Conservation (phyloP, 345 rosid species). For the Streptanthus diversifolius region DNA sequence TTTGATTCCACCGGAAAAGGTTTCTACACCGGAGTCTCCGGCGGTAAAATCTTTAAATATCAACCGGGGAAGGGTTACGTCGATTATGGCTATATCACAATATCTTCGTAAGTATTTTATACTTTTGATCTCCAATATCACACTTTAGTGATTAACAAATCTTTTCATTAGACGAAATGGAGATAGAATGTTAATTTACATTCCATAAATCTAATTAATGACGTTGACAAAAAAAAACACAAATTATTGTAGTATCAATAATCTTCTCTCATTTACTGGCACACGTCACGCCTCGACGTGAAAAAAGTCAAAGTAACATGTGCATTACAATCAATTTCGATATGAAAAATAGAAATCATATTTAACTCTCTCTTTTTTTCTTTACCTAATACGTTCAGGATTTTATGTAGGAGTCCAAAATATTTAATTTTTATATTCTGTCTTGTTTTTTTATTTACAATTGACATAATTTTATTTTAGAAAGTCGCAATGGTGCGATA, state of each 20-base stretch:
- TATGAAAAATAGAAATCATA: neutral
- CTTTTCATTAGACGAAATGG: neutral
- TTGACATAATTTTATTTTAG: neutral
- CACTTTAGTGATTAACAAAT: neutral
- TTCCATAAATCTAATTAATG: neutral
- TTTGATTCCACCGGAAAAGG: slow-evolving; percentile 32
- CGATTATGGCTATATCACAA: slow-evolving; percentile 22
- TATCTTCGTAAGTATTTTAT: slow-evolving; percentile 16
- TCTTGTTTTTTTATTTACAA: too few species aligned
- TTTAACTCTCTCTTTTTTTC: neutral
- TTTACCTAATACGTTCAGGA: too few species aligned
- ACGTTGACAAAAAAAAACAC: neutral
- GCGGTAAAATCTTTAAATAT: slow-evolving; percentile 41
- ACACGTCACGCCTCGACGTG: neutral
- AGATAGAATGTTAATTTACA: neutral
- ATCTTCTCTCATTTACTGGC: too few species aligned
- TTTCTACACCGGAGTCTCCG: slow-evolving; percentile 42
- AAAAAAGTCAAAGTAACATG: neutral
- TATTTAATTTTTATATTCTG: neutral
- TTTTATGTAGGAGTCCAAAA: too few species aligned
- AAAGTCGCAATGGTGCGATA: slow-evolving; percentile 20
- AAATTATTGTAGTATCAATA: too few species aligned
- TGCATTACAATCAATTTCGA: neutral
- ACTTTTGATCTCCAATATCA: neutral
- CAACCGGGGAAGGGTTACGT: slow-evolving; percentile 16